Evolutionary conservation across 768 basidiomycete genomes (phyloP).

Genomic region (Ramaria rubella): DNA sequence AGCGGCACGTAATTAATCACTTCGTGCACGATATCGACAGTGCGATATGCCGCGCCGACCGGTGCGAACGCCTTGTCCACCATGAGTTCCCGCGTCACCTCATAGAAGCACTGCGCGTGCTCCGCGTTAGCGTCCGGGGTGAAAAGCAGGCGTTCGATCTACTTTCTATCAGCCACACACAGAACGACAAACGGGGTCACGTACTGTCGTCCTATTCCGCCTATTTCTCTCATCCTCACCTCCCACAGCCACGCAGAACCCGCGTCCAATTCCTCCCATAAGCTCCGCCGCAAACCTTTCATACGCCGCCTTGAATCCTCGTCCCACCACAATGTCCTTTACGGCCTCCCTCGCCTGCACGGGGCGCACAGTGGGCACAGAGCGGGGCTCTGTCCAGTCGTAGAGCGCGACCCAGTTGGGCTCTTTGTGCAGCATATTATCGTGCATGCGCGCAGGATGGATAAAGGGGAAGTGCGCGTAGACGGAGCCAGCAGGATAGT

Average conservation of each 20-base stretch:
- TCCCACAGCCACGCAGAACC: neutral
- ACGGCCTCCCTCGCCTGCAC: conserved; percentile 46
- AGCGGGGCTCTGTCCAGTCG: neutral
- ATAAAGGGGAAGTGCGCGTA: conserved; percentile 83
- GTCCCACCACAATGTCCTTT: conserved; percentile 43
- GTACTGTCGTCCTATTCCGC: too few relatives aligned
- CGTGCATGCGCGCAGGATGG: conserved; percentile 46
- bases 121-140: conserved; percentile 42
- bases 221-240: neutral
- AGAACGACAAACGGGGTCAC: too few relatives aligned
- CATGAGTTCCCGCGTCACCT: conserved; percentile 56
- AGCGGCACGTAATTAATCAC: conserved; percentile 62
- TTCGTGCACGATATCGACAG: conserved; percentile 62
- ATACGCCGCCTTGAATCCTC: too few relatives aligned
- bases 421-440: conserved; percentile 27
- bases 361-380: neutral
- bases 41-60: conserved; percentile 46
- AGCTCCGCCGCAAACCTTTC: conserved; percentile 41
- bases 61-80: conserved; percentile 44
- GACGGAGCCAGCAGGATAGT: conserved; percentile 56
- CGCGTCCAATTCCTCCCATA: neutral
- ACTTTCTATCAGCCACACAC: neutral
- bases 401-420: neutral
- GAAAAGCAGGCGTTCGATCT: neutral
- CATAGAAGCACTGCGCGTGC: conserved; percentile 57